phyloP scores from a whole-genome alignment of 73 alveolate species.

The Stentor coeruleus region DNA sequence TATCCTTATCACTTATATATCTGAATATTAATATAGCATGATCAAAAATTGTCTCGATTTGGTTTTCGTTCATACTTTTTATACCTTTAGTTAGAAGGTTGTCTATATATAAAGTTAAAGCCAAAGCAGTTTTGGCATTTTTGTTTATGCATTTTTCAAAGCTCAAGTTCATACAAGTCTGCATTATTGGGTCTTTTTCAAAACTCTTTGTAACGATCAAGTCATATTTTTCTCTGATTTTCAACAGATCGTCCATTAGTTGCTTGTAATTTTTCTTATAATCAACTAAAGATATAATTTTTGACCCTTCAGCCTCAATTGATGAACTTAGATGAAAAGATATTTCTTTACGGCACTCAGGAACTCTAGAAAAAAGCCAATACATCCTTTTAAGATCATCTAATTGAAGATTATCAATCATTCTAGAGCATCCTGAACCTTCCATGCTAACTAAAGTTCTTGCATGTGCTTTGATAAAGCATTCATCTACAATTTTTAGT shows the following conservation, averaged over 20 bases:
- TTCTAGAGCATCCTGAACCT: conserved; percentile 35
- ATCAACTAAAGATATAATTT: conserved; percentile 23
- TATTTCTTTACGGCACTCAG: conserved; percentile 17
- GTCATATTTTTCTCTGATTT: conserved; percentile 44
- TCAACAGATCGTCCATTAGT: conserved; percentile 36
- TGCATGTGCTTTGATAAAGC: conserved; percentile 41
- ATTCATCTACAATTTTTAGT: conserved; percentile 33
- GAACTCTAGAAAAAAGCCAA: conserved; percentile 39
- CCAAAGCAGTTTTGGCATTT: conserved; percentile 39
- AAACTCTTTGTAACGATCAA: conserved; percentile 37
- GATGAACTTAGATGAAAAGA: conserved; percentile 25
- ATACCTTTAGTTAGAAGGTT: conserved; percentile 40
- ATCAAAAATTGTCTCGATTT: conserved; percentile 42
- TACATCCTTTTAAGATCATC: conserved; percentile 47
- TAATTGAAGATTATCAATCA: conserved; percentile 35
- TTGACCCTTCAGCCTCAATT: conserved; percentile 38
- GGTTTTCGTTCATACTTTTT: conserved; percentile 48
- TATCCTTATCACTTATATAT: conserved; percentile 57
- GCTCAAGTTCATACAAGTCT: conserved; percentile 39
- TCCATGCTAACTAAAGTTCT: conserved; percentile 44
- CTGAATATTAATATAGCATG: conserved; percentile 46
- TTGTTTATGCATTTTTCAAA: conserved; percentile 46
- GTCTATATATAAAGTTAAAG: conserved; percentile 47
- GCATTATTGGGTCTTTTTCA: conserved; percentile 39
- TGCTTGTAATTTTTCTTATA: conserved; percentile 29